Conservation (phyloP, 2,329 filamentous ascomycete genomes). For the Diplodia corticola region DNA sequence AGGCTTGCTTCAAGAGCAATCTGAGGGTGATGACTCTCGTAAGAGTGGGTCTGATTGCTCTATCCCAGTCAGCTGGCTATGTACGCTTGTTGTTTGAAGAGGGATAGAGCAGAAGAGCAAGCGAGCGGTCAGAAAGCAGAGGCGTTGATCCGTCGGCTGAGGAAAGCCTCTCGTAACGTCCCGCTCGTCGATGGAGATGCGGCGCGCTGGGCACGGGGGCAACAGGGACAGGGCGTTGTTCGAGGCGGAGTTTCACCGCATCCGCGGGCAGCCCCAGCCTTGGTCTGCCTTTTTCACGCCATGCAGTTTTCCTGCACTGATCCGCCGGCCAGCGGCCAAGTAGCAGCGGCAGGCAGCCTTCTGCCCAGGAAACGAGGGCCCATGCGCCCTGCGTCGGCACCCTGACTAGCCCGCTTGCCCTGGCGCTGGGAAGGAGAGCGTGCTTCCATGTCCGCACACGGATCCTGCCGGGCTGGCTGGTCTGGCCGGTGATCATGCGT, state of each 20-base stretch:
- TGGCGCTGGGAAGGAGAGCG: not conserved
- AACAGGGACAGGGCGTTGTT: not conserved
- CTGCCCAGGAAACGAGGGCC: not conserved
- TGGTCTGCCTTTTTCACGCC: not conserved
- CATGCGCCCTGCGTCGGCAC: not conserved
- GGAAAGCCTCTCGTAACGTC: not conserved
- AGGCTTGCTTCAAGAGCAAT: constrained; percentile 21
- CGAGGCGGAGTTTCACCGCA: constrained; percentile 19
- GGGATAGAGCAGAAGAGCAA: not conserved
- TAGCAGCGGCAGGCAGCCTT: not conserved
- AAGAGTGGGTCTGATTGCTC: not conserved
- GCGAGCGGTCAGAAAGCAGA: not conserved
- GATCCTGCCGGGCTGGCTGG: not conserved
- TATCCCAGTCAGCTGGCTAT: not conserved
- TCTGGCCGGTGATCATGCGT: constrained; percentile 15
- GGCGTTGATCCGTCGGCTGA: not conserved
- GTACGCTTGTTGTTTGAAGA: not conserved
- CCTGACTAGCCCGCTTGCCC: constrained; percentile 8
- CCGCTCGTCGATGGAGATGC: not conserved
- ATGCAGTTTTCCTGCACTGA: not conserved
- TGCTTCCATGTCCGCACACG: constrained; percentile 7
- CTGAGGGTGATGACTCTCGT: constrained; percentile 1
- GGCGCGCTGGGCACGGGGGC: not conserved
- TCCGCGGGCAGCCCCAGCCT: not conserved
- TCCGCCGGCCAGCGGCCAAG: not conserved